Evolutionary conservation across 2,329 filamentous ascomycete species (phyloP).

Genomic region (Phaeosphaeriaceae sp.): DNA sequence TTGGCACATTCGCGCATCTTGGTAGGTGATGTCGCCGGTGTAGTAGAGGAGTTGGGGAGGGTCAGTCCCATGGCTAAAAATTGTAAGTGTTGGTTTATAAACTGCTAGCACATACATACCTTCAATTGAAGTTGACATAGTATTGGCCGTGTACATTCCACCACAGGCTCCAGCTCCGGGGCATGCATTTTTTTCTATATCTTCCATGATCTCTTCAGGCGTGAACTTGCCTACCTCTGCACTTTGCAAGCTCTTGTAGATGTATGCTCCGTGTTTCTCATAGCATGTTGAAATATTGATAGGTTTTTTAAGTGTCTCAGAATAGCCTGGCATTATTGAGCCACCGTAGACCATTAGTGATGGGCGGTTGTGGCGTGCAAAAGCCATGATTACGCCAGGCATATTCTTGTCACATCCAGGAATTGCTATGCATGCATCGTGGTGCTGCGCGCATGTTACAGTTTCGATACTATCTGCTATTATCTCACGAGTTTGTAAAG

Average conservation of each 20-base stretch:
- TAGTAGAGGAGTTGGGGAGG: constrained; percentile 83
- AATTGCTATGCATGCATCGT: constrained; percentile 95
- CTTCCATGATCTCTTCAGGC: constrained; percentile 86
- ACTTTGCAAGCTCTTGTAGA: constrained; percentile 75
- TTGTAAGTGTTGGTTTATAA: constrained; percentile 7
- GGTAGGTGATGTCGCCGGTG: constrained; percentile 77
- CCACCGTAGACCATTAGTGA: constrained; percentile 98
- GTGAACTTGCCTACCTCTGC: constrained; percentile 49
- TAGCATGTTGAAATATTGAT: constrained; percentile 71
- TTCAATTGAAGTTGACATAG: constrained; percentile 89
- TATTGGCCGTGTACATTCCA: constrained; percentile 73
- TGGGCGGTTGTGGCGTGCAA: constrained; percentile 92
- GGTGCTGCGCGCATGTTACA: constrained; percentile 98
- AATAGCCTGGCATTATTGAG: constrained; percentile 90
- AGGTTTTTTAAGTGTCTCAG: constrained; percentile 68
- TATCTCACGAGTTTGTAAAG: constrained; percentile 90
- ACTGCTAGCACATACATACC: constrained; percentile 12
- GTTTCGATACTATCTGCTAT: constrained; percentile 99
- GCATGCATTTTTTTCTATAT: constrained; percentile 91
- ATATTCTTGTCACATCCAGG: constrained; percentile 99
- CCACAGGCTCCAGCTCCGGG: constrained; percentile 83
- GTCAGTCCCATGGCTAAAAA: constrained; percentile 76
- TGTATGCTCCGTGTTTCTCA: constrained; percentile 83
- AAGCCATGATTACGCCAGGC: constrained; percentile 72
- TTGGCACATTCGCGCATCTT: constrained; percentile 88